Conservation (phyloP, 1,139 yeast genomes). For the Arxiozyma bovina region DNA sequence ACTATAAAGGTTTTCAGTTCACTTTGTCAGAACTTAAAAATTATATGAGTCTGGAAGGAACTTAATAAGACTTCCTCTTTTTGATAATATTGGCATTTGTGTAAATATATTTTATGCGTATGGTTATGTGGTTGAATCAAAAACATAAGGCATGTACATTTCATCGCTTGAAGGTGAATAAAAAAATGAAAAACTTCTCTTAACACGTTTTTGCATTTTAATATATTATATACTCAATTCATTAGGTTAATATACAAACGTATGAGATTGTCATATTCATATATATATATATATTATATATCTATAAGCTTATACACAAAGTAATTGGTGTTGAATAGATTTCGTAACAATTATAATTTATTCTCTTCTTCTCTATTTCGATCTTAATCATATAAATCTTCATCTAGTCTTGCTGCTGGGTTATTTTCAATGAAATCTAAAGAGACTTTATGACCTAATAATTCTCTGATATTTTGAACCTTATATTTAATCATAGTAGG, state of each 20-base stretch:
- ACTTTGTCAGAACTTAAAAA: conserved; percentile 9
- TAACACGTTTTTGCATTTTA: not conserved
- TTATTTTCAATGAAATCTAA: conserved; percentile 89
- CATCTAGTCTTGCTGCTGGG: conserved; percentile 96
- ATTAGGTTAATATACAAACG: not conserved
- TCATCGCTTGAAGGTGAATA: not conserved
- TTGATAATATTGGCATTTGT: not conserved
- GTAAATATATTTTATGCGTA: no score
- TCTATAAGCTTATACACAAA: not conserved
- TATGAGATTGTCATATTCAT: not conserved
- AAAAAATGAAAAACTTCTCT: not conserved
- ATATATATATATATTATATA: not conserved
- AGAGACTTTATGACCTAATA: conserved; percentile 89
- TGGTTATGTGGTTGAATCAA: not conserved
- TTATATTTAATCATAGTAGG: conserved; percentile 99
- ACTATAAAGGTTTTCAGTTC: conserved; percentile 27
- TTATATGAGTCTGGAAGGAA: not conserved
- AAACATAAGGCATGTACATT: no score
- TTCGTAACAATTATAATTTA: not conserved
- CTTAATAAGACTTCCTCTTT: not conserved
- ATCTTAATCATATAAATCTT: conserved; percentile 38
- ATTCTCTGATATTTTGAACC: conserved; percentile 88
- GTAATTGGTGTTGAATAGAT: not conserved
- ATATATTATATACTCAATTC: not conserved
- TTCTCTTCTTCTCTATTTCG: not conserved